Conservation (phyloP, 225 moss, liverwort and hornwort genomes). For the Pleurozium schreberi region DNA sequence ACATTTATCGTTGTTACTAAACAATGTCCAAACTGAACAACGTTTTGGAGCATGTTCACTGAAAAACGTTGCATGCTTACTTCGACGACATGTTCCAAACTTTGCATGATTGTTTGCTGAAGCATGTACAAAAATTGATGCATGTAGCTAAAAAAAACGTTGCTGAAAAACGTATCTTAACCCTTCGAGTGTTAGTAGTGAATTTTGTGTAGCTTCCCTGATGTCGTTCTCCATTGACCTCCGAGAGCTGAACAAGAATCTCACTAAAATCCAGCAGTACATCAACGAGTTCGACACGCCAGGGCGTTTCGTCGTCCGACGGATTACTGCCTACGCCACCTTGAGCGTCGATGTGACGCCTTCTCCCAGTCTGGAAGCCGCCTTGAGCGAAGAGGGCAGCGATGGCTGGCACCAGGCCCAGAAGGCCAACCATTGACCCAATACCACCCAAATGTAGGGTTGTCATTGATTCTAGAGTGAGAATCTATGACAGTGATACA, state of each 20-base stretch:
- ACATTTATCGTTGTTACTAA: neutral
- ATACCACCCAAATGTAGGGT: too few species aligned
- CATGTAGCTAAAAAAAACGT: too few species aligned
- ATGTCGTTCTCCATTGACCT: neutral
- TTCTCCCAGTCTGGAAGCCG: neutral
- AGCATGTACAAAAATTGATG: neutral
- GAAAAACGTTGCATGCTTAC: neutral
- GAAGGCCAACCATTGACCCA: too few species aligned
- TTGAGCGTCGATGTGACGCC: neutral
- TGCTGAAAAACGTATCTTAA: neutral
- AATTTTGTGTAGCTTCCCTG: neutral
- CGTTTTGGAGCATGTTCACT: neutral
- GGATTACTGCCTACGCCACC: neutral
- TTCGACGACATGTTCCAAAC: neutral
- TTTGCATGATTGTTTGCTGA: neutral
- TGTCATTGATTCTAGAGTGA: too few species aligned
- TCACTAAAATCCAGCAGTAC: neutral
- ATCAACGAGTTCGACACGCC: neutral
- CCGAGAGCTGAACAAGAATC: neutral
- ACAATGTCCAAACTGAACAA: neutral
- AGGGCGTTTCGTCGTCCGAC: neutral
- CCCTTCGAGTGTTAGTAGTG: neutral
- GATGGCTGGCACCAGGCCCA: neutral
- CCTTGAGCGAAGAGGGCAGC: neutral
- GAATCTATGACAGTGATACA: too few species aligned